phyloP scores from a whole-genome alignment of 192 early-diverging fungal species.

The Phycomyces nitens region DNA sequence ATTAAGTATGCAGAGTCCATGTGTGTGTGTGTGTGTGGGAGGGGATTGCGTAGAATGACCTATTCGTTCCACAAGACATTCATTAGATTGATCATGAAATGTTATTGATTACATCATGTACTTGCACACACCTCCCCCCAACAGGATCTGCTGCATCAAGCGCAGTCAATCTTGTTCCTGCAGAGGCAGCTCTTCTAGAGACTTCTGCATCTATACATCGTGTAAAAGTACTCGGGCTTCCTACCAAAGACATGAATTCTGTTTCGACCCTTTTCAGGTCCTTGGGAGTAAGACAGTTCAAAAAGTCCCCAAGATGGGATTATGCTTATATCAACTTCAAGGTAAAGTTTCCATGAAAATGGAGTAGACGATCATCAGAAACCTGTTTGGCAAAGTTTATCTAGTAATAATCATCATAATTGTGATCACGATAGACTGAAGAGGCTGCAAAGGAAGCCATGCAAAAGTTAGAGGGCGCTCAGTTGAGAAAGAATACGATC shows the following conservation, averaged over 20 bases:
- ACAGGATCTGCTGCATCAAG: background rate
- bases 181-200: constrained; percentile 1
- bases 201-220: background rate
- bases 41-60: background rate
- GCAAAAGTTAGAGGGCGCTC: constrained; percentile 8
- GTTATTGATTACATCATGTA: background rate
- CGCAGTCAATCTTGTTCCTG: too few relatives aligned
- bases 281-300: background rate
- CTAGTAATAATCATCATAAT: background rate
- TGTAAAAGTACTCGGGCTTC: constrained; percentile 15
- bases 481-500: constrained; percentile 17
- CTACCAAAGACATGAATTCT: background rate
- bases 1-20: background rate
- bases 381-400: background rate
- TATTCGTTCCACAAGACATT: too few relatives aligned
- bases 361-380: background rate
- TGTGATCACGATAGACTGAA: constrained; percentile 15
- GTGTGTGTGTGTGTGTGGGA: background rate
- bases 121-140: background rate
- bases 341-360: constrained; percentile 4
- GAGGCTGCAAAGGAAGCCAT: constrained; percentile 7
- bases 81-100: background rate
- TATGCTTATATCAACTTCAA: constrained; percentile 21
- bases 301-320: constrained; percentile 20
- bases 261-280: constrained; percentile 5